Base-by-base conservation (phyloP, 805 yeast species). In the Wickerhamomyces kurtzmanii region DNA sequence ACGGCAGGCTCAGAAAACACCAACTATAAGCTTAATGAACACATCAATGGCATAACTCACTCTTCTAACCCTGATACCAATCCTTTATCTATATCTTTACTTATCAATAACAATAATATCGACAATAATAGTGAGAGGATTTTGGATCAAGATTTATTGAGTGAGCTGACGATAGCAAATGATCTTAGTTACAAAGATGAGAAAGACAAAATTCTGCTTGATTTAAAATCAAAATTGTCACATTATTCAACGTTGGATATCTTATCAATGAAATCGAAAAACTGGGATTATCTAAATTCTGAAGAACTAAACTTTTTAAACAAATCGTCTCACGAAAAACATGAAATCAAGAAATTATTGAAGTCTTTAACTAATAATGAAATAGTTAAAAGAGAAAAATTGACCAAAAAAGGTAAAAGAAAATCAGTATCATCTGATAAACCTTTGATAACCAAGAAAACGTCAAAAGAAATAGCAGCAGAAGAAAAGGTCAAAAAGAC, bases 191-290 rank as follows among this genome's bases (percentile, higher is more conserved):
- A 21, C 14, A n/a, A 12, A 21, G 15, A 21, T 21, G 6, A 12
- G 8, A 6, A n/a, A n/a, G 23, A 21, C 8, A 21, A 21, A 1
- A 43, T 45, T 22, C 33, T 47, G 3, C 33, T 43, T 23, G 32
- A 36, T 13, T 27, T 47, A 10, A 45, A 28, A 26, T 24, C 43
- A 2, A 41, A 42, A 26, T 31, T 47, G 7, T 45, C 51, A 2
- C 51, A 47, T 26, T 38, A 44, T 25, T 34, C 51, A 5, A 47
- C 49, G 0, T 28, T 47, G 28, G 52, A 47, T 22, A 22, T 44
- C 5, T 27, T 47, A 4, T 24, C 44, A 10, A 13, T 39, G 25
- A 40, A 42, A 19, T 34, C 47, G 8, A 47, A 42, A 18, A 39
- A 40, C 20, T 45, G 50, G 51, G 47, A 47, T 18, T 38, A 31